Percentiles rank a stretch among this genome's conserved stretches.
Conservation (phyloP, 371 early-diverging fungal species). For the Hamiltosporidium magnivora region DNA sequence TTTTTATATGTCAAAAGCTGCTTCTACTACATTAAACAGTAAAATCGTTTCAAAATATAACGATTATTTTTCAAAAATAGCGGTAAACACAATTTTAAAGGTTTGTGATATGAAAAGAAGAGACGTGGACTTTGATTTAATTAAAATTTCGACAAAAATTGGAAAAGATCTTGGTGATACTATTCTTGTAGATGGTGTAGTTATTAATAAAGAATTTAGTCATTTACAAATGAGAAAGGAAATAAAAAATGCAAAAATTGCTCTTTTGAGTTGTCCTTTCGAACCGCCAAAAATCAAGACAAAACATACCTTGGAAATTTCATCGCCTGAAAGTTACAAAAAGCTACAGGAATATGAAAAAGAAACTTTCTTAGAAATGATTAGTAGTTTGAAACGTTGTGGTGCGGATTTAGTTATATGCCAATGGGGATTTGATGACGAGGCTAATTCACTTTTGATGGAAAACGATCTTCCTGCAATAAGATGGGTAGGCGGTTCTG, state of each 20-base stretch:
- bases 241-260: conserved; percentile 82
- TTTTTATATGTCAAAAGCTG: conserved; percentile 69
- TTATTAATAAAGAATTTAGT: conserved; percentile 95
- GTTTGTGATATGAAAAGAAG: conserved; percentile 92
- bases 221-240: conserved; percentile 98
- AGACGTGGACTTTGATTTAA: conserved; percentile 97
- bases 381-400: conserved; percentile 78
- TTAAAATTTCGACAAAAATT: conserved; percentile 92
- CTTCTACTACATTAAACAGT: conserved; percentile 85
- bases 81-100: conserved; percentile 84
- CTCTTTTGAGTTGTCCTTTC: conserved; percentile 96
- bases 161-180: conserved; percentile 84
- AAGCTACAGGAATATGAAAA: conserved; percentile 83
- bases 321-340: conserved; percentile 85
- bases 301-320: conserved; percentile 95
- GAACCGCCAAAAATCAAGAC: conserved; percentile 99
- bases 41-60: conserved; percentile 87
- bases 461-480: conserved; percentile 93
- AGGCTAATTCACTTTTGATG: conserved; percentile 93
- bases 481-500: conserved; percentile 99
- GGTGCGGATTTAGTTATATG: conserved; percentile 94
- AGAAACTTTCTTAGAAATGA: conserved; percentile 87
- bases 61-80: conserved; percentile 72
- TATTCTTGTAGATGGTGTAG: conserved; percentile 81
- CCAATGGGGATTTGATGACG: conserved; percentile 99